Evolutionary conservation across 169 alveolate species (phyloP).

Genomic region (Theileria sp.): DNA sequence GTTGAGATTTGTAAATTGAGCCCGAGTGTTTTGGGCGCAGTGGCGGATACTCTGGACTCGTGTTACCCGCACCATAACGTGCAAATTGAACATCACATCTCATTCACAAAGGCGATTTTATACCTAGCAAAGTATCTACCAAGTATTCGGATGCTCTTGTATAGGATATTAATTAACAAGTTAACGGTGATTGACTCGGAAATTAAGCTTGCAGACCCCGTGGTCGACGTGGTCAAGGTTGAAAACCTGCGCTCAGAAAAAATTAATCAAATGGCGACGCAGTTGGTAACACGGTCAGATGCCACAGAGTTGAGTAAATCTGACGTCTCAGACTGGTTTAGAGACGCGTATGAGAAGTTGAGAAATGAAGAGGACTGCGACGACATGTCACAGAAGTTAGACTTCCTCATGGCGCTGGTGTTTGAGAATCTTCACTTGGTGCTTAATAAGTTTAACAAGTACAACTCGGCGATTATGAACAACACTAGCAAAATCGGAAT

Average conservation of each 20-base stretch:
- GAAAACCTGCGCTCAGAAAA: slow-evolving; percentile 24
- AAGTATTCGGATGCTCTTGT: slow-evolving; percentile 20
- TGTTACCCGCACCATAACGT: slow-evolving; percentile 58
- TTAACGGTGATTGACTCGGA: slow-evolving; percentile 65
- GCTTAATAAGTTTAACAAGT: not conserved
- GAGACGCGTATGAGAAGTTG: slow-evolving; percentile 39
- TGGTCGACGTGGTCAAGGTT: slow-evolving; percentile 36
- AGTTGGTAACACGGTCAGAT: too few relatives aligned
- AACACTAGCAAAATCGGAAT: not conserved
- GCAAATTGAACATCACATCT: slow-evolving; percentile 48
- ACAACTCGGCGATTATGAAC: slow-evolving; percentile 4
- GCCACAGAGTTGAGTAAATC: slow-evolving; percentile 28
- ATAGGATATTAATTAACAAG: slow-evolving; percentile 45
- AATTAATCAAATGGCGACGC: slow-evolving; percentile 42
- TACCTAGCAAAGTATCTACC: slow-evolving; percentile 16
- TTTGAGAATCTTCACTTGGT: slow-evolving; percentile 17
- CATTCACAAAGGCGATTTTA: slow-evolving; percentile 40
- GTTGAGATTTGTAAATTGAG: slow-evolving; percentile 48
- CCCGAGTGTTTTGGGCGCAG: slow-evolving; percentile 38
- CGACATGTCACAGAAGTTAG: slow-evolving; percentile 69
- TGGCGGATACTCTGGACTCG: slow-evolving; percentile 34
- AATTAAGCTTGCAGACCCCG: slow-evolving; percentile 42
- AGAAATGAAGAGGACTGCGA: slow-evolving; percentile 74
- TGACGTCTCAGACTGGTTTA: slow-evolving; percentile 62
- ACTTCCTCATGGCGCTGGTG: slow-evolving; percentile 46